Base-by-base conservation (phyloP, 495 filamentous ascomycete species). In the Clavariopsis aquatica region DNA sequence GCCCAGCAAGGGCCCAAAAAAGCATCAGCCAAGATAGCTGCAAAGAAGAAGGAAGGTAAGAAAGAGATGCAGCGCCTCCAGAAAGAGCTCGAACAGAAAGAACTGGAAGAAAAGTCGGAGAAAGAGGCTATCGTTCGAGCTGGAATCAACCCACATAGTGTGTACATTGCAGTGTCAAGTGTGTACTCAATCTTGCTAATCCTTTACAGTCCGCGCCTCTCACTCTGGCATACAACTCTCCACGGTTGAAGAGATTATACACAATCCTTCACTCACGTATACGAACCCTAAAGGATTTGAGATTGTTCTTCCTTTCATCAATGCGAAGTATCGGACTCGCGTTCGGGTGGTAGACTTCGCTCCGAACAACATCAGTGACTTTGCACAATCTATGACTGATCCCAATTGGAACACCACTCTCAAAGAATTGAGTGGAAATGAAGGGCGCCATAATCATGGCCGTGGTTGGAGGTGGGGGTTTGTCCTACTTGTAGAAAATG, bases 291-390 rank as follows among this genome's bases (percentile, higher is more conserved):
- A 77, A 13, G 81, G 80, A 1, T 71, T 77, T 20, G 72, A 66
- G 41, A 85, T 75, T 62, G 68, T 65, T 52, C 81, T 82, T 54
- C 86, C 91, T 1, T 96, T 96, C 69, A 81, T 87, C 45, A 91
- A 91, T 71, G 73, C 83, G 54, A 89, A 88, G 56, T 95, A 91
- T 69, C 82, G 79, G 17, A 78, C 83, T 17, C 74, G 76, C 31
- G 87, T 88, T 46, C 88, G 90, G 26, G 87, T 96, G 1, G 80
- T 96, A 17, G 90, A 96, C 72, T 97, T 91, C 76, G 85, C 80
- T 31, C 94, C 94, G 1, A 75, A 76, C 17, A 79, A 80, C 1
- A 74, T 98, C 10, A 84, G 87, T 63, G 85, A 96, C 60, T 98
- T 97, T 66, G 78, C 90, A 13, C 65, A 27, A 8, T 54, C 54